Percentiles rank a stretch among this genome's conserved stretches.
phyloP scores from a whole-genome alignment of 495 filamentous ascomycete species.

The Daldinia bambusicola region DNA sequence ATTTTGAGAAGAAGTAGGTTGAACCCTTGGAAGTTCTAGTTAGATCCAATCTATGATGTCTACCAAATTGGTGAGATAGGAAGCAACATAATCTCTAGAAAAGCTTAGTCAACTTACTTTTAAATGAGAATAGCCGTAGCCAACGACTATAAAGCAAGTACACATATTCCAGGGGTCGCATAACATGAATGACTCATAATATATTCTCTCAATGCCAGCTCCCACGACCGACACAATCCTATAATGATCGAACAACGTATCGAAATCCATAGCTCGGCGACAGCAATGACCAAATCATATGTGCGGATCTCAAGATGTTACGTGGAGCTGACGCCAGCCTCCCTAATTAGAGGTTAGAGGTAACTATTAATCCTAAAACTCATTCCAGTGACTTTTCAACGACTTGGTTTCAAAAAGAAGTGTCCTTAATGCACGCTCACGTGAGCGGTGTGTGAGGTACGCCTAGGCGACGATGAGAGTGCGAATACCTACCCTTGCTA shows the following conservation, averaged over 20 bases:
- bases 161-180: neutral
- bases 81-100: neutral
- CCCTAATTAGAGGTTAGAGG: neutral
- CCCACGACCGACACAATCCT: neutral
- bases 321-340: neutral
- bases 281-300: neutral
- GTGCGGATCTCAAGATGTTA: neutral
- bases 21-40: neutral
- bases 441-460: neutral
- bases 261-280: neutral
- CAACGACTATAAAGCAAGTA: neutral
- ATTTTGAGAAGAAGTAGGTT: neutral
- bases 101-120: neutral
- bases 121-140: too few species aligned
- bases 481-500: neutral
- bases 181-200: neutral
- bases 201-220: neutral
- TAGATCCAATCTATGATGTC: neutral
- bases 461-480: neutral
- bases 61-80: neutral
- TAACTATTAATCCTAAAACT: too few species aligned
- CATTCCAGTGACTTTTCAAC: neutral
- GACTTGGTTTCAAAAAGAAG: neutral
- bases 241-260: neutral
- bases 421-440: neutral